phyloP scores from a whole-genome alignment of 163 green algal genomes.

The Botryococcus braunii region DNA sequence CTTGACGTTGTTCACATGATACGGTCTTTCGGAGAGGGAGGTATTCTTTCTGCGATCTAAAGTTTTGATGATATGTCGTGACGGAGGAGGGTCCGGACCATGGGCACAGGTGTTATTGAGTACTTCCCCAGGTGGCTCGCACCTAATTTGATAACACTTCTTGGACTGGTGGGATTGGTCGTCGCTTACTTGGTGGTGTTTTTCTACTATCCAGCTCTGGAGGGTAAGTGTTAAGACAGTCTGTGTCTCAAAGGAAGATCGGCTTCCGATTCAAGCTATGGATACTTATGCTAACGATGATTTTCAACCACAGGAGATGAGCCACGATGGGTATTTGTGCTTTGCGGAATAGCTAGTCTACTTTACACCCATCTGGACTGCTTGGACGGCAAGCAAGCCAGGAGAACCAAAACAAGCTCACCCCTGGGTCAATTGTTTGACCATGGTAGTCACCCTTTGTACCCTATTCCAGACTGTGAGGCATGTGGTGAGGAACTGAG shows the following conservation, averaged over 20 bases:
- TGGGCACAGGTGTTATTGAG: slow-evolving; percentile 15
- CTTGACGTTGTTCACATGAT: neutral
- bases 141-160: slow-evolving; percentile 91
- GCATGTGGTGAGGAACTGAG: too few species aligned
- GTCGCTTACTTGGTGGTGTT: slow-evolving; percentile 44
- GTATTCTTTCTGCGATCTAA: neutral
- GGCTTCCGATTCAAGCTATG: too few species aligned
- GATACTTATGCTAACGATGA: too few species aligned
- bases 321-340: slow-evolving; percentile 58
- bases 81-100: too few species aligned
- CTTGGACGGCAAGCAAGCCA: slow-evolving; percentile 67
- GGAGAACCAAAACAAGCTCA: slow-evolving; percentile 70
- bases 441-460: slow-evolving; percentile 57
- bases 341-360: slow-evolving; percentile 50
- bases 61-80: too few species aligned
- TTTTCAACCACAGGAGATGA: slow-evolving; percentile 34
- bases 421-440: slow-evolving; percentile 93
- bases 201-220: slow-evolving; percentile 42
- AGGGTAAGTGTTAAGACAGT: neutral
- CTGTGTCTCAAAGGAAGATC: neutral
- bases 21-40: neutral
- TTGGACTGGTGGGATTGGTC: slow-evolving; percentile 60
- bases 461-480: too few species aligned
- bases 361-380: slow-evolving; percentile 56
- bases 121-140: slow-evolving; percentile 76